Evolutionary conservation across 805 yeast species (phyloP).

Genomic region (Blastobotrys mokoenaii): DNA sequence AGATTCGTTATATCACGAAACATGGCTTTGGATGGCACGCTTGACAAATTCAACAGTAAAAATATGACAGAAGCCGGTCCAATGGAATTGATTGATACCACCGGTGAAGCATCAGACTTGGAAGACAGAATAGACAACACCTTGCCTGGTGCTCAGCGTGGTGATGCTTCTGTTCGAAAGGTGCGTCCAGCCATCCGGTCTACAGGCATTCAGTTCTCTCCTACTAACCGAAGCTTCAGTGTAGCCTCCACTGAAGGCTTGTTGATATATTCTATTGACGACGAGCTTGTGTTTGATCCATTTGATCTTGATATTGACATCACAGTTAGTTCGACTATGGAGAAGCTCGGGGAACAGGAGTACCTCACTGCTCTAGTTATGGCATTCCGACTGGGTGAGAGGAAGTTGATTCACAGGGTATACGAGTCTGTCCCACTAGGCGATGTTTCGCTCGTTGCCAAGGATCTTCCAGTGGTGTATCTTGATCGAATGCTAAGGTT

Average conservation of each 20-base stretch:
- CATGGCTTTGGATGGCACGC: slow-evolving; percentile 86
- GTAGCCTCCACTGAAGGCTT: slow-evolving; percentile 95
- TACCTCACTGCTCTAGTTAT: slow-evolving; percentile 76
- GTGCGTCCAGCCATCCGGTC: slow-evolving; percentile 79
- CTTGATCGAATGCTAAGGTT: slow-evolving; percentile 58
- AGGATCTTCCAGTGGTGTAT: slow-evolving; percentile 72
- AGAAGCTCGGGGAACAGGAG: slow-evolving; percentile 49
- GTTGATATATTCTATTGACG: slow-evolving; percentile 71
- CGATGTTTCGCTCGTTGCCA: slow-evolving; percentile 59
- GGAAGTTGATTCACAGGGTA: slow-evolving; percentile 57
- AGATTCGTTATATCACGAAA: slow-evolving; percentile 80
- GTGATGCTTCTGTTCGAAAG: slow-evolving; percentile 69
- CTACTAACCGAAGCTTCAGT: slow-evolving; percentile 83
- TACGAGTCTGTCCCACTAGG: slow-evolving; percentile 65
- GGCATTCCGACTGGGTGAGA: slow-evolving; percentile 90
- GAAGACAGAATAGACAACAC: slow-evolving; percentile 71
- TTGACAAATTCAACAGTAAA: slow-evolving; percentile 66
- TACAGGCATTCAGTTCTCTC: slow-evolving; percentile 71
- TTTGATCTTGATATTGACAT: slow-evolving; percentile 89
- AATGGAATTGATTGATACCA: slow-evolving; percentile 68
- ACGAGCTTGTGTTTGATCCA: slow-evolving; percentile 75
- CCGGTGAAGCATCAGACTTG: slow-evolving; percentile 77
- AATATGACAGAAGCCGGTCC: slow-evolving; percentile 86
- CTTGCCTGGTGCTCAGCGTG: slow-evolving; percentile 82
- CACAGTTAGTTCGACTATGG: slow-evolving; percentile 69